These are phyloP conservation scores for Plasmodium blacklocki DNA, from an alignment of 169 alveolate genomes.

Conservation along the genomic window DNA sequence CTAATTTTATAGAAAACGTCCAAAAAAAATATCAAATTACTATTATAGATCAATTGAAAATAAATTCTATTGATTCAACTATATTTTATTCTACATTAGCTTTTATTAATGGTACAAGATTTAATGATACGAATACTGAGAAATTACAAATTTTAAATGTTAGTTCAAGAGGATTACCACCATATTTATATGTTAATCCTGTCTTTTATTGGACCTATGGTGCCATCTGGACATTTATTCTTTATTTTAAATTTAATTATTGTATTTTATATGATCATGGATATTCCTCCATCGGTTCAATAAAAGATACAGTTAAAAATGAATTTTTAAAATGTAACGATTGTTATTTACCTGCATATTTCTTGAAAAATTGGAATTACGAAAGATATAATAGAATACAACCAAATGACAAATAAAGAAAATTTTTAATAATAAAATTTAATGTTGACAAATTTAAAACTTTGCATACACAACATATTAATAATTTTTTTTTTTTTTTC, in stretches of 20 bases:
- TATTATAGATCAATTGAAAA: slow-evolving; percentile 18
- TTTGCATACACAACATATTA: neutral
- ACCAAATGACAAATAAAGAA: slow-evolving; percentile 26
- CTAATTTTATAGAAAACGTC: slow-evolving; percentile 31
- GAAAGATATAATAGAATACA: slow-evolving; percentile 76
- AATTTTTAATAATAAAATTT: neutral
- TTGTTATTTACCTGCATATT: slow-evolving; percentile 83
- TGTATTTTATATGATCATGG: slow-evolving; percentile 84
- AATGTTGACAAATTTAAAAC: too few species aligned
- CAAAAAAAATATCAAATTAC: slow-evolving; percentile 19
- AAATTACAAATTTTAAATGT: slow-evolving; percentile 70
- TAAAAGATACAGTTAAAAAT: slow-evolving; percentile 78
- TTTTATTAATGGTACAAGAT: slow-evolving; percentile 72
- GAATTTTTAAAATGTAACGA: slow-evolving; percentile 78
- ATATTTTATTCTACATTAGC: slow-evolving; percentile 31
- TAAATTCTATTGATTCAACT: neutral
- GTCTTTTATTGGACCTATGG: slow-evolving; percentile 84
- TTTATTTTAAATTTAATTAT: slow-evolving; percentile 81
- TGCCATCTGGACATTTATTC: slow-evolving; percentile 85
- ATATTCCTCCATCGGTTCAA: slow-evolving; percentile 85
- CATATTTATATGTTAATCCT: slow-evolving; percentile 79
- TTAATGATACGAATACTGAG: slow-evolving; percentile 40
- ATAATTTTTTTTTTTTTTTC: neutral
- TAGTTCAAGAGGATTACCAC: slow-evolving; percentile 69
- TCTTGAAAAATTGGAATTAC: slow-evolving; percentile 80